These are phyloP conservation scores for Gaeumannomyces tritici DNA, from an alignment of 2,329 filamentous ascomycete genomes.

Conservation along the genomic window DNA sequence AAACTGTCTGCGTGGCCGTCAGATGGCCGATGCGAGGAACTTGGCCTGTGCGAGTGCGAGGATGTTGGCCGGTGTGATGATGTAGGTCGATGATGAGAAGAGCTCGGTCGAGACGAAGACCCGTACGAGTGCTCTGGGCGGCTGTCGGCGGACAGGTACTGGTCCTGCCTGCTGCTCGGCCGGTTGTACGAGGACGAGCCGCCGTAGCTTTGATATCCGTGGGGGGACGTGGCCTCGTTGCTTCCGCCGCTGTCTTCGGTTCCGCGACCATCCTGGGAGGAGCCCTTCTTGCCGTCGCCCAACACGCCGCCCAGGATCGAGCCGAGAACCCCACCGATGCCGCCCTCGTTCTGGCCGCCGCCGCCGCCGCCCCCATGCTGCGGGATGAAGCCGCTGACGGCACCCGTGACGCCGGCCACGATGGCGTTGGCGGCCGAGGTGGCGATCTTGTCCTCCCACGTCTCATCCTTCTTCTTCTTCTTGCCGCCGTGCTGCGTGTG, in stretches of 20 bases:
- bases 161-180: neutral
- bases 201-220: neutral
- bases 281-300: neutral
- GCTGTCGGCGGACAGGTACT: neutral
- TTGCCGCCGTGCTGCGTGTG: neutral
- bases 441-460: conserved; percentile 2
- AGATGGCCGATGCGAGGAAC: neutral
- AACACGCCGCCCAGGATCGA: neutral
- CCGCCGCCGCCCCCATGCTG: neutral
- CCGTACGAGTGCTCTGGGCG: neutral
- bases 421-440: neutral
- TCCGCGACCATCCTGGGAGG: neutral
- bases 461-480: conserved; percentile 2
- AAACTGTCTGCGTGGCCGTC: neutral
- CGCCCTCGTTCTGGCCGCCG: neutral
- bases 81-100: too few relatives aligned
- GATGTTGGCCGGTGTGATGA: neutral
- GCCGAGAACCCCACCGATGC: neutral
- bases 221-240: neutral
- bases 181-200: neutral
- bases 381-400: neutral
- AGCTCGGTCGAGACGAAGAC: neutral
- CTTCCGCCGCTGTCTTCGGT: neutral
- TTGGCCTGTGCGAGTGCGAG: neutral
- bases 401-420: neutral